Conservation (phyloP, 352 stramenopile species). For the Phytophthora cactorum region DNA sequence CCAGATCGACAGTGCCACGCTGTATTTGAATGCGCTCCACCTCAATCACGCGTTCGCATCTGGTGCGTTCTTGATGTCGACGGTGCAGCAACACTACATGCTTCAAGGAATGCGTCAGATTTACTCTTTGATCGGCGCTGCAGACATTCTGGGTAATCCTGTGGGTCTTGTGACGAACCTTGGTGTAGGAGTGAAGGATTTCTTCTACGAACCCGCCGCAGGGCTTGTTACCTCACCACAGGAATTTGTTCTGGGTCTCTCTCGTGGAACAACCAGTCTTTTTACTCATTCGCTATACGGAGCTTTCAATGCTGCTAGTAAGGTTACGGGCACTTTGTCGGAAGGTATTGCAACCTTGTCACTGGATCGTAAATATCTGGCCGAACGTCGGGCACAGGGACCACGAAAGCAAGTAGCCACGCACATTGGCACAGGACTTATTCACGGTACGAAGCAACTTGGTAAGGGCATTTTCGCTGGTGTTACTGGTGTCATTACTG, state of each 20-base stretch:
- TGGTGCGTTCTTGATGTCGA: slow-evolving; percentile 68
- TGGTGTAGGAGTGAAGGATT: slow-evolving; percentile 91
- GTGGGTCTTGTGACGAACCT: slow-evolving; percentile 90
- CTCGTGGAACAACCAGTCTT: slow-evolving; percentile 88
- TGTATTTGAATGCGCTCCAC: slow-evolving; percentile 86
- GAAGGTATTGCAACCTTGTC: slow-evolving; percentile 91
- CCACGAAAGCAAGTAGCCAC: slow-evolving; percentile 86
- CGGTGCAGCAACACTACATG: slow-evolving; percentile 84
- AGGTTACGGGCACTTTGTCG: slow-evolving; percentile 93
- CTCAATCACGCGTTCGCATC: slow-evolving; percentile 85
- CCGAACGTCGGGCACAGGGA: slow-evolving; percentile 67
- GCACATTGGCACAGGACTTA: slow-evolving; percentile 82
- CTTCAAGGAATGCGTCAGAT: slow-evolving; percentile 81
- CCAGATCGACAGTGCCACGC: slow-evolving; percentile 74
- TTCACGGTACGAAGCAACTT: slow-evolving; percentile 91
- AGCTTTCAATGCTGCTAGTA: slow-evolving; percentile 94
- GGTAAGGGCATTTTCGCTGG: slow-evolving; percentile 91
- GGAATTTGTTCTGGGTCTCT: slow-evolving; percentile 90
- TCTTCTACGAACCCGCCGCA: slow-evolving; percentile 94
- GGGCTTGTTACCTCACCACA: slow-evolving; percentile 88
- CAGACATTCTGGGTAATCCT: slow-evolving; percentile 92
- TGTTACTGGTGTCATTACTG: slow-evolving; percentile 92
- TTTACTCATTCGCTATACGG: slow-evolving; percentile 92
- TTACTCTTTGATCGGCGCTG: slow-evolving; percentile 85
- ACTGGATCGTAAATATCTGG: slow-evolving; percentile 91